Percentiles rank a stretch among this genome's conserved stretches.
These are phyloP conservation scores for Sarcocystis neurona DNA, from an alignment of 169 alveolate species.

Conservation along the genomic window DNA sequence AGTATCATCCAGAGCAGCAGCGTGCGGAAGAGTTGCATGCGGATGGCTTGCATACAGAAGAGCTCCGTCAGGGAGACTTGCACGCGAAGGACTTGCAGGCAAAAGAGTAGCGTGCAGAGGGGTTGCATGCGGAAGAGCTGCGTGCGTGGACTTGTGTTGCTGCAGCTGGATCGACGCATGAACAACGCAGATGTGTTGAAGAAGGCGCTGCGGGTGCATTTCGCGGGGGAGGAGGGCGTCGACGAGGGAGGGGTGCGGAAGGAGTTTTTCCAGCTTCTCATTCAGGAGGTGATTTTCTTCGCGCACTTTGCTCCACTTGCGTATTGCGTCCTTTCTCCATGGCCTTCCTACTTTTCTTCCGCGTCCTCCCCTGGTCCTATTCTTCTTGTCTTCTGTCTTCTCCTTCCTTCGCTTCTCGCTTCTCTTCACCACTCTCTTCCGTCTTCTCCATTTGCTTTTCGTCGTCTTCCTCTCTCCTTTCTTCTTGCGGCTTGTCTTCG, in stretches of 20 bases:
- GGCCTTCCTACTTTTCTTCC: not conserved
- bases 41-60: too few species aligned
- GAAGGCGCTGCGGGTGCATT: conserved; percentile 76
- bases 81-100: too few species aligned
- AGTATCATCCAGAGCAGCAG: too few species aligned
- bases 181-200: conserved; percentile 48
- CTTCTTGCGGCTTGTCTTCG: too few species aligned
- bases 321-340: not conserved
- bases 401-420: not conserved
- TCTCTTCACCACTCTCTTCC: not conserved
- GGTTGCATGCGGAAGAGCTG: too few species aligned
- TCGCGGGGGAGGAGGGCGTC: conserved; percentile 90
- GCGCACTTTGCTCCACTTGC: not conserved
- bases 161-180: conserved; percentile 29
- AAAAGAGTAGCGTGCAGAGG: too few species aligned
- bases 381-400: not conserved
- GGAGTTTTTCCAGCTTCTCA: conserved; percentile 87
- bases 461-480: too few species aligned
- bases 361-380: too few species aligned
- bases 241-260: conserved; percentile 93
- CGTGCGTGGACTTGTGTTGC: too few species aligned
- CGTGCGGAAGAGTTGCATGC: too few species aligned
- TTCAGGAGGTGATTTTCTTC: conserved; percentile 67
- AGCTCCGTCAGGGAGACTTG: too few species aligned
- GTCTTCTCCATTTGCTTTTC: too few species aligned